Evolutionary conservation across 768 basidiomycete species (phyloP).

Genomic region (Pisolithus tinctorius): DNA sequence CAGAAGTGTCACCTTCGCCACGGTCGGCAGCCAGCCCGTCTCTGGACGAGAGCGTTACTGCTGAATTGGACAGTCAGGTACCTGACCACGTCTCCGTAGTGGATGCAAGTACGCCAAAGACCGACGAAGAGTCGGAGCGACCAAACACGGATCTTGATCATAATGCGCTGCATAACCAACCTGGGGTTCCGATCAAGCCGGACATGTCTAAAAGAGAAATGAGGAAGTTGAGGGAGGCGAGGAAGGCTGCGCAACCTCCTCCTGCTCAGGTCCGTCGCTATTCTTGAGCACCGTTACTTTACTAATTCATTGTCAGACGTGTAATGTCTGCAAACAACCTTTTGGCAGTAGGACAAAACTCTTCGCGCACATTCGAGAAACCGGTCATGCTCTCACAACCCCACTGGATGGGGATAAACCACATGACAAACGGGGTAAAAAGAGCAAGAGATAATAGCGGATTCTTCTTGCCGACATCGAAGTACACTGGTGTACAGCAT

Average conservation of each 20-base stretch:
- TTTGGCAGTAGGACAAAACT: constrained; percentile 70
- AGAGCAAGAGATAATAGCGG: constrained; percentile 22
- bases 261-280: constrained; percentile 6
- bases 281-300: constrained; percentile 1
- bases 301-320: constrained; percentile 30
- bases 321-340: constrained; percentile 59
- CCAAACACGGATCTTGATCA: neutral
- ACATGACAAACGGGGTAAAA: constrained; percentile 28
- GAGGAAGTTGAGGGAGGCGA: constrained; percentile 68
- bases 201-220: constrained; percentile 74
- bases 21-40: constrained; percentile 6
- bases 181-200: constrained; percentile 4
- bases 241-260: constrained; percentile 38
- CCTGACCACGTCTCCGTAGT: constrained; percentile 5
- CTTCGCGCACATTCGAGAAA: constrained; percentile 64
- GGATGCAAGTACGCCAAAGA: constrained; percentile 5
- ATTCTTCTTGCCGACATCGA: neutral
- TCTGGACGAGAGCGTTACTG: neutral
- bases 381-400: constrained; percentile 60
- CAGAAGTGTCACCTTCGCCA: constrained; percentile 11
- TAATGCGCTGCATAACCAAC: constrained; percentile 1
- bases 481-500: neutral
- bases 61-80: constrained; percentile 2
- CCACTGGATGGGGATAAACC: constrained; percentile 19
- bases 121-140: constrained; percentile 6